Conservation (phyloP, 1,284 basidiomycete species). For the Paramarasmius palmivorus region DNA sequence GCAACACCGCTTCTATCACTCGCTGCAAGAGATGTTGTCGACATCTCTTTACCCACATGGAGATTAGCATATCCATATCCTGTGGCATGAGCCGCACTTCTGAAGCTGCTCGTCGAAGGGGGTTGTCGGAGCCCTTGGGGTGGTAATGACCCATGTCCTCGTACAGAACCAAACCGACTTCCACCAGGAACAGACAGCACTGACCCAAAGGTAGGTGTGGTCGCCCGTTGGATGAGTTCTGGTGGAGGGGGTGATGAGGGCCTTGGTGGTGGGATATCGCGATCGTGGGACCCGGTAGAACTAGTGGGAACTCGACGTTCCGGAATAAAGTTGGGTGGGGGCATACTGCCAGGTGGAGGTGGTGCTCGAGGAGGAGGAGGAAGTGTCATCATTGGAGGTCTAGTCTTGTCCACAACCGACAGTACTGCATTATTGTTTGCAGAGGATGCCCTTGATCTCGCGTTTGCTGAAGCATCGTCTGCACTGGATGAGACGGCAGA, state of each 20-base stretch:
- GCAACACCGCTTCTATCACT: constrained; percentile 59
- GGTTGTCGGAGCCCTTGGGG: constrained; percentile 66
- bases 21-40: constrained; percentile 58
- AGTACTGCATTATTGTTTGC: constrained; percentile 26
- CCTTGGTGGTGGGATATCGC: constrained; percentile 69
- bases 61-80: constrained; percentile 38
- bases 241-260: constrained; percentile 88
- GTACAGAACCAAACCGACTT: constrained; percentile 37
- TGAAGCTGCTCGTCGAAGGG: constrained; percentile 79
- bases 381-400: constrained; percentile 82
- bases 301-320: constrained; percentile 60
- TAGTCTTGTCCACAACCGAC: constrained; percentile 68
- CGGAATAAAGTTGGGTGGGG: constrained; percentile 74
- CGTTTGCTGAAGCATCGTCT: constrained; percentile 34
- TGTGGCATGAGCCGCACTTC: constrained; percentile 64
- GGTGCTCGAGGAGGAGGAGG: constrained; percentile 83
- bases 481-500: constrained; percentile 57
- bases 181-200: constrained; percentile 59
- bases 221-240: constrained; percentile 85
- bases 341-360: constrained; percentile 73
- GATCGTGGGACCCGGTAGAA: constrained; percentile 41
- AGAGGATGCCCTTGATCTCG: constrained; percentile 60
- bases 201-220: constrained; percentile 75
- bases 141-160: constrained; percentile 67
- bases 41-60: constrained; percentile 39